Percentiles rank a stretch among this genome's conserved stretches.
Conservation (phyloP, 2,329 filamentous ascomycete species). For the Pseudogymnoascus sp. region DNA sequence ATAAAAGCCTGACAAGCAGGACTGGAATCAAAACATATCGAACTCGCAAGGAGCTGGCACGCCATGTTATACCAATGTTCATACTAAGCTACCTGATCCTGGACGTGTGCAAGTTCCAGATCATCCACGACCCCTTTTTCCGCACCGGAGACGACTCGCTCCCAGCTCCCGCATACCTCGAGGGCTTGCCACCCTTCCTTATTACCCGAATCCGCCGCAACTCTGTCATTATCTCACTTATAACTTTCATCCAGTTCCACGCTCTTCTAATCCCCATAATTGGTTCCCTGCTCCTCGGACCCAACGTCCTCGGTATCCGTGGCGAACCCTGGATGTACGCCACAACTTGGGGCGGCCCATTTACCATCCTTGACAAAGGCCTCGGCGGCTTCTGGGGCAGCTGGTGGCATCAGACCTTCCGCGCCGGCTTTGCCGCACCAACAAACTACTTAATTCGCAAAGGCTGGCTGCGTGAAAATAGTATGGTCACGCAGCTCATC, state of each 20-base stretch:
- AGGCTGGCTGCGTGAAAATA: slow-evolving; percentile 33
- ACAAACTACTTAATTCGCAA: slow-evolving; percentile 38
- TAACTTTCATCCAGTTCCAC: slow-evolving; percentile 27
- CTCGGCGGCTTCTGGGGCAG: slow-evolving; percentile 74
- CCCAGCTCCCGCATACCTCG: slow-evolving; percentile 38
- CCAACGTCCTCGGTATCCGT: slow-evolving; percentile 50
- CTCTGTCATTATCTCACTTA: slow-evolving; percentile 48
- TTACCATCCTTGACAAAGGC: slow-evolving; percentile 58
- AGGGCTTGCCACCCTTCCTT: slow-evolving; percentile 36
- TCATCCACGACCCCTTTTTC: slow-evolving; percentile 76
- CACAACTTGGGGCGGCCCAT: slow-evolving; percentile 44
- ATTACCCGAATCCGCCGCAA: slow-evolving; percentile 49
- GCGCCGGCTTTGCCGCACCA: slow-evolving; percentile 60
- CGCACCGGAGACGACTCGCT: slow-evolving; percentile 41
- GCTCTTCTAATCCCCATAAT: slow-evolving; percentile 57
- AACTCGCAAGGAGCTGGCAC: slow-evolving; percentile 39
- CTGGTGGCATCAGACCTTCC: slow-evolving; percentile 90
- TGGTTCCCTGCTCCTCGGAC: slow-evolving; percentile 47
- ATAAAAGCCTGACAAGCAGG: slow-evolving; percentile 28
- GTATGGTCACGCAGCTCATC: slow-evolving; percentile 28
- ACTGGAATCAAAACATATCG: slow-evolving; percentile 40
- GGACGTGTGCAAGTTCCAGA: slow-evolving; percentile 60
- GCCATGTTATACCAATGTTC: slow-evolving; percentile 38
- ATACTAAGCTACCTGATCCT: slow-evolving; percentile 55
- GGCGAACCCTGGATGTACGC: slow-evolving; percentile 55